Evolutionary conservation across 345 rosid genomes (phyloP).

Genomic region (Euphorbia tirucalli): DNA sequence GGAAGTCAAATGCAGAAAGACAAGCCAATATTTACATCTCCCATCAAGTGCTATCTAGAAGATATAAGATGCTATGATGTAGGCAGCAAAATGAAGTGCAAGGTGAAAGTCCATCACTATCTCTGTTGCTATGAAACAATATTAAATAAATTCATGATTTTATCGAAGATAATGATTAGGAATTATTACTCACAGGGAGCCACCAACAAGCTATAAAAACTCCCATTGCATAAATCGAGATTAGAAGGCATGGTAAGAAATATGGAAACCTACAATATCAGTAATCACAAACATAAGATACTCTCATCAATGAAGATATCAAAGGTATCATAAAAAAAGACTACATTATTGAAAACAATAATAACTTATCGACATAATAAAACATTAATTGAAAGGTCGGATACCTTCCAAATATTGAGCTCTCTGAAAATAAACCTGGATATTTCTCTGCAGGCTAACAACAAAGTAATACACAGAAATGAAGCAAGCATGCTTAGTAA

Average conservation of each 20-base stretch:
- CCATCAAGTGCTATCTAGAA: neutral
- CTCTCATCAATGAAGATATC: neutral
- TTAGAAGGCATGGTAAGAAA: slow-evolving; percentile 43
- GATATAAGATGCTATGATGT: neutral
- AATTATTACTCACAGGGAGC: slow-evolving; percentile 35
- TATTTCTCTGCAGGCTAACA: slow-evolving; percentile 41
- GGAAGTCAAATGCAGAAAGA: no score
- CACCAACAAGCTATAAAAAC: slow-evolving; percentile 37
- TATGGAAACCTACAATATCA: slow-evolving; percentile 39
- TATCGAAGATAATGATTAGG: neutral
- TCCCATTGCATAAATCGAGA: slow-evolving; percentile 35
- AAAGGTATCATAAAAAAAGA: neutral
- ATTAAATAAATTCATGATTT: neutral
- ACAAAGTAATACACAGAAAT: neutral
- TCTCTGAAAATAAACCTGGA: slow-evolving; percentile 27
- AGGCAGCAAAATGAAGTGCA: neutral
- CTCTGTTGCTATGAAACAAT: neutral
- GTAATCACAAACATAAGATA: neutral
- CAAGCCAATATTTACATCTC: no score
- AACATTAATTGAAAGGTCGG: neutral
- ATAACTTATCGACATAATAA: neutral
- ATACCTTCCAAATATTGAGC: slow-evolving; percentile 42
- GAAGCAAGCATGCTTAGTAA: neutral
- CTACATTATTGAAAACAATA: neutral
- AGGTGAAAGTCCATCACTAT: neutral